Base-by-base conservation (phyloP, 2,329 filamentous ascomycete genomes). In the Biscogniauxia sp. region DNA sequence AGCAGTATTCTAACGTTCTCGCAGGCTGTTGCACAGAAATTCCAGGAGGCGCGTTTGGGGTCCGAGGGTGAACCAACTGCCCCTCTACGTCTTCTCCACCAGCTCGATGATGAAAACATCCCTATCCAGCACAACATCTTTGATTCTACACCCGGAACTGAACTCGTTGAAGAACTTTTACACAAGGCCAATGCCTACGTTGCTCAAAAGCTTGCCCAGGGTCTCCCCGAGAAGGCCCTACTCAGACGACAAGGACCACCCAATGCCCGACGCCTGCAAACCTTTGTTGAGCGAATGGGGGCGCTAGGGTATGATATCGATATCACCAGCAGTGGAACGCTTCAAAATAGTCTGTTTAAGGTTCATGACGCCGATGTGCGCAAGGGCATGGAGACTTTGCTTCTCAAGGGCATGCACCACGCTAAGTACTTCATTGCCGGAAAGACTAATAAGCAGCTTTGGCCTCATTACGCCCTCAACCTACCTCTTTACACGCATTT, bases 71-170 rank as follows among this genome's bases (percentile, higher is more conserved):
- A 90, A 65, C 87, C 90, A 13, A 91, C 97, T 69, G 90, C 93
- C 37, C 89, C 94, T 50, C 85, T 99, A 56, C 90, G 95, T 60
- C 84, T 99, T 53, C 82, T 98, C 63, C 93, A 97, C 77, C 93
- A 97, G 78, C 84, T 98, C 50, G 95, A 99, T 69, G 95, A 99
- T 69, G 95, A 99, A 82, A 98, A 98, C 75, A 92, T 97, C 57
- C 95, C 94, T 2, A 93, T 98, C 50, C 93, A 97, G 79, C 87
- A 92, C 74, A 99, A 98, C 79, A 91, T 99, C 66, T 99, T 98
- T 72, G 89, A 97, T 75, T 94, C 92, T 28, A 92, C 92, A 13
- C 83, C 89, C 9, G 92, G 93, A 2, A 92, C 96, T 65, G 94
- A 98, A 78, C 86, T 98, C 64, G 92, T 97, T 52, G 95, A 99